Evolutionary conservation across 345 rosid genomes (phyloP), one percentile per base, ranked within the genome.

Genomic region (Pugionium dolabratum): DNA sequence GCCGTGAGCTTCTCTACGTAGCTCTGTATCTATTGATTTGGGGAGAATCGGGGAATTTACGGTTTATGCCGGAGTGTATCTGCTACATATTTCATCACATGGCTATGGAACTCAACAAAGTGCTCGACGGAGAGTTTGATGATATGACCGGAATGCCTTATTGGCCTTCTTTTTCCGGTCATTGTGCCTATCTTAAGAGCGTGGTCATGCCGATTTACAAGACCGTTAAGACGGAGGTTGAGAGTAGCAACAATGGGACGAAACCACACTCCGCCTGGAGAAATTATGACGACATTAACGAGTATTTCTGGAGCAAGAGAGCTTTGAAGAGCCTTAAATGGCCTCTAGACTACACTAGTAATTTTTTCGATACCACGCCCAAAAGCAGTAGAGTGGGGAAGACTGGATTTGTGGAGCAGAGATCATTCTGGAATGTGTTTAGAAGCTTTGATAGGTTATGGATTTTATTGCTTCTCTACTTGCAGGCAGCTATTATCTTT

Each of bases 341-440:
- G 98, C 98, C 96, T 32, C 75, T 90, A 53, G 94, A 93, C 45
- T 53, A 62, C 11, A 85, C 84, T 3, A 84, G 97, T 58, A 87
- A 83, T 62, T 93, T 86, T 76, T 93, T 93, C 4, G 89, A 82
- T 33, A 70, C 82, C 4, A 70, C 86, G 0, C 76, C 81, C n/a
- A 74, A 41, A 73, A 70, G 75, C 50, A 80, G 85, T 74, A 82
- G 80, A 62, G 97, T 90, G 2, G 96, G 97, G 47, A 93, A 93
- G 85, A 93, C 98, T 1, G 98, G 98, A 33, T 93, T 90, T 69
- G 97, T 93, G 36, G 98, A 93, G 81, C 97, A 88, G 72, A 79
- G 97, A 72, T 90, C 98, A 36, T 93, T 90, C 63, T 87, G 88
- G 91, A 90, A 93, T 73, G 35, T 93, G 58, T 74, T 68, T 46